phyloP scores from a whole-genome alignment of 2,329 filamentous ascomycete genomes.

The Colletotrichum godetiae region DNA sequence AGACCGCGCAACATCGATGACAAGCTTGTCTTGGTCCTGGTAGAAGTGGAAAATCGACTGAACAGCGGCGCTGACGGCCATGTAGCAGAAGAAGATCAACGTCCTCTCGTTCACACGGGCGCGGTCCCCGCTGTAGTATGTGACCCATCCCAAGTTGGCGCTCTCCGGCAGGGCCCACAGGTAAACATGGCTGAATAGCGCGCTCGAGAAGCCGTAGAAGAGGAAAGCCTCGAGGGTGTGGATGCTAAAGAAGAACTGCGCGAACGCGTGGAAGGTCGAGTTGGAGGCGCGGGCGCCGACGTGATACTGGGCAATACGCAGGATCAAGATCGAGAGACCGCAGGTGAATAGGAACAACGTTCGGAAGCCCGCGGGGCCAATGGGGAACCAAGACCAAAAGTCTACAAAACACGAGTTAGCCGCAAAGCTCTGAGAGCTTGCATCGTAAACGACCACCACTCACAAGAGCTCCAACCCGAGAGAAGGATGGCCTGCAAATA shows the following conservation, averaged over 20 bases:
- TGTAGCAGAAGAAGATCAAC: constrained; percentile 80
- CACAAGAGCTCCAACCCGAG: constrained; percentile 76
- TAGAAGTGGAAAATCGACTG: constrained; percentile 79
- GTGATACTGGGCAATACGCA: constrained; percentile 88
- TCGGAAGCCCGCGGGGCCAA: constrained; percentile 80
- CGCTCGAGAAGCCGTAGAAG: constrained; percentile 83
- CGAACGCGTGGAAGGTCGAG: constrained; percentile 74
- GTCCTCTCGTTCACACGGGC: constrained; percentile 86
- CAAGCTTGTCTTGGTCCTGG: constrained; percentile 77
- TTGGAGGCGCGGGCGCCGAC: constrained; percentile 77
- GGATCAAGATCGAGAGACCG: constrained; percentile 81
- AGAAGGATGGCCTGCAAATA: constrained; percentile 79
- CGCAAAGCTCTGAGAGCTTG: constrained; percentile 5
- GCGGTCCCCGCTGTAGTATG: constrained; percentile 76
- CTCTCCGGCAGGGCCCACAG: constrained; percentile 74
- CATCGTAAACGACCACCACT: constrained; percentile 48
- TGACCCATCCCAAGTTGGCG: constrained; percentile 78
- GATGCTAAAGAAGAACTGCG: constrained; percentile 65
- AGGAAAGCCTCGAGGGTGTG: constrained; percentile 76
- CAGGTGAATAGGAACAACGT: constrained; percentile 81
- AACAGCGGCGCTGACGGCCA: constrained; percentile 74
- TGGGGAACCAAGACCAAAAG: constrained; percentile 88
- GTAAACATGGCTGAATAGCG: constrained; percentile 84
- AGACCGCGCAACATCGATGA: constrained; percentile 53
- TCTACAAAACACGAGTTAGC: constrained; percentile 57